A percentile compares a stretch with the other conserved stretches of the same genome.
Evolutionary conservation across 2,329 filamentous ascomycete genomes (phyloP).

Genomic region (Colletotrichum abscissum): DNA sequence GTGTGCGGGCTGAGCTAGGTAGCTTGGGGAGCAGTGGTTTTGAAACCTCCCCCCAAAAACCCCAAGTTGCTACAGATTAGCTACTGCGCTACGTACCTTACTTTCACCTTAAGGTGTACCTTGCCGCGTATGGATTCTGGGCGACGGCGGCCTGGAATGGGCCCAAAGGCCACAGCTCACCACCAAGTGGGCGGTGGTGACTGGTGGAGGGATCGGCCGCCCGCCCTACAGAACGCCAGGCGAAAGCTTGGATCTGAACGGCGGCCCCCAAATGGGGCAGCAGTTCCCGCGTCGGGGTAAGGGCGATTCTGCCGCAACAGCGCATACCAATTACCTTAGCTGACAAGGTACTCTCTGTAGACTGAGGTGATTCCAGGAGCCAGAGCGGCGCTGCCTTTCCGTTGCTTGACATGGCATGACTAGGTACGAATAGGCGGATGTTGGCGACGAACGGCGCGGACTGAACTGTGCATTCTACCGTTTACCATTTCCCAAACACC

Average conservation of each 20-base stretch:
- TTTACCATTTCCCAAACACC: background rate
- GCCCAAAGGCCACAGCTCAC: no score
- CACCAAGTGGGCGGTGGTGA: no score
- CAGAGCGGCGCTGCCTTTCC: background rate
- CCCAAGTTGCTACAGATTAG: background rate
- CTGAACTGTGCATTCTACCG: background rate
- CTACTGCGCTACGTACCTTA: background rate
- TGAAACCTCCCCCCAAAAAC: background rate
- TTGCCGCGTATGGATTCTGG: background rate
- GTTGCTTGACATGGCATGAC: background rate
- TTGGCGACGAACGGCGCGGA: background rate
- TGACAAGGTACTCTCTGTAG: no score
- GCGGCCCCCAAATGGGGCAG: constrained; percentile 12
- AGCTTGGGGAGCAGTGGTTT: constrained; percentile 2
- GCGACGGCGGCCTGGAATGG: background rate
- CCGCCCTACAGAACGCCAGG: background rate
- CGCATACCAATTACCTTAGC: background rate
- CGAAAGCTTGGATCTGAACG: constrained; percentile 13
- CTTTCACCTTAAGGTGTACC: background rate
- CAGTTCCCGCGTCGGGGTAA: background rate
- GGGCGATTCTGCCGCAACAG: background rate
- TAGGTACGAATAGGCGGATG: background rate
- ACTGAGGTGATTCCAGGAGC: background rate
- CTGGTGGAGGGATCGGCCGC: constrained; percentile 3
- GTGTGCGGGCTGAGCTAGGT: constrained; percentile 29